Evolutionary conservation across 495 filamentous ascomycete genomes (phyloP).

Genomic region (Penicillium parvum): DNA sequence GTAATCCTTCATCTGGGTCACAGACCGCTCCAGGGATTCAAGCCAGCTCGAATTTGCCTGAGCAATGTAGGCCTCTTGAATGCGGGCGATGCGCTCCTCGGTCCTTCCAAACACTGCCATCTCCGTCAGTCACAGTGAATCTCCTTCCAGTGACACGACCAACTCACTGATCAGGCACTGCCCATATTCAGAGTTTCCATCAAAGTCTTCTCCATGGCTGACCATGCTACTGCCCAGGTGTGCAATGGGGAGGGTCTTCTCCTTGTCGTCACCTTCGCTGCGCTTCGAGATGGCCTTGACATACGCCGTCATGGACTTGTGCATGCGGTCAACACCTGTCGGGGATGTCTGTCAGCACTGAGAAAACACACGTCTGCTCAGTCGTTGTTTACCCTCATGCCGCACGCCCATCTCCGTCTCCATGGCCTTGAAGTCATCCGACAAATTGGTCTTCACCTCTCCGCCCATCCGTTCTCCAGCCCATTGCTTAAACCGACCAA

Average conservation of each 20-base stretch:
- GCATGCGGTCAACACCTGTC: slow-evolving; percentile 93
- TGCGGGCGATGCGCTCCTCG: slow-evolving; percentile 81
- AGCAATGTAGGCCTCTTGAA: slow-evolving; percentile 79
- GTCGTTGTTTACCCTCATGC: slow-evolving; percentile 81
- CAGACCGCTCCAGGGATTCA: slow-evolving; percentile 81
- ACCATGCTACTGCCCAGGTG: slow-evolving; percentile 87
- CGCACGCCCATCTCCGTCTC: slow-evolving; percentile 91
- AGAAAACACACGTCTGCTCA: no score
- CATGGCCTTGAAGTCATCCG: slow-evolving; percentile 89
- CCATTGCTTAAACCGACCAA: slow-evolving; percentile 98
- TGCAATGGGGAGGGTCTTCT: slow-evolving; percentile 77
- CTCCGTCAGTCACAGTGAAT: slow-evolving; percentile 8
- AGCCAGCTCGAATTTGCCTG: slow-evolving; percentile 86
- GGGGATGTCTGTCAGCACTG: no score
- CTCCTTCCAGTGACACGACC: slow-evolving; percentile 1
- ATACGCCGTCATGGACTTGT: slow-evolving; percentile 83
- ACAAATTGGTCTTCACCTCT: slow-evolving; percentile 81
- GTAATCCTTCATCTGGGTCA: slow-evolving; percentile 97
- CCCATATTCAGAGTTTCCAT: slow-evolving; percentile 86
- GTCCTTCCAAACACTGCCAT: slow-evolving; percentile 66
- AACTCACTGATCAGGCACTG: slow-evolving; percentile 74
- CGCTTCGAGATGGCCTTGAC: slow-evolving; percentile 88
- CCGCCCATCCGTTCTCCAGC: slow-evolving; percentile 94
- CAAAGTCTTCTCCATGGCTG: slow-evolving; percentile 89
- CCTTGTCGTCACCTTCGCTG: slow-evolving; percentile 75